Evolutionary conservation across 768 basidiomycete genomes (phyloP).

Genomic region (Mrakia blollopis): DNA sequence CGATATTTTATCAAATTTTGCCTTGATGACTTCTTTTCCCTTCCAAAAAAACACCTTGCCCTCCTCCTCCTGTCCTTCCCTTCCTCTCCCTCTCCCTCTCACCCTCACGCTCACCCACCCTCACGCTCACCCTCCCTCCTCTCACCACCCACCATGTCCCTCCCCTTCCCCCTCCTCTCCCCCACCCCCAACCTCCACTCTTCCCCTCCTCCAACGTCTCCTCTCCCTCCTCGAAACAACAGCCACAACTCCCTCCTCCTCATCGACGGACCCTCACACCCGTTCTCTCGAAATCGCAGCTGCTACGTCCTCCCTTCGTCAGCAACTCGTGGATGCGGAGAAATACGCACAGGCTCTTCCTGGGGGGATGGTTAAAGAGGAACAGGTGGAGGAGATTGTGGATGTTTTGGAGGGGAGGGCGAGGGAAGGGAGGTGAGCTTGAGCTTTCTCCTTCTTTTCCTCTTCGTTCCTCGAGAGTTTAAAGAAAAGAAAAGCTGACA

Average conservation of each 20-base stretch:
- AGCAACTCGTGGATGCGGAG: background rate
- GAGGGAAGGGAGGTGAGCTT: conserved; percentile 8
- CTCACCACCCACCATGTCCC: background rate
- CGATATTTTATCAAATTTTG: no score
- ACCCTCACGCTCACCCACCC: background rate
- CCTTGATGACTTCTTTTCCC: no score
- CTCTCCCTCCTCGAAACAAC: conserved; percentile 4
- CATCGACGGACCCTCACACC: background rate
- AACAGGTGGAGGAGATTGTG: conserved; percentile 4
- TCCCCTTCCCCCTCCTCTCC: background rate
- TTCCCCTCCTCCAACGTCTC: background rate
- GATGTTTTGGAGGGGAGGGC: background rate
- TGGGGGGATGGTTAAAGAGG: conserved; percentile 11
- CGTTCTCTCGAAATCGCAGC: background rate
- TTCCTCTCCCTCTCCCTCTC: background rate
- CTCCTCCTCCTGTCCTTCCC: background rate
- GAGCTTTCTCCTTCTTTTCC: background rate
- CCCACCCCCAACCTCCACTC: background rate
- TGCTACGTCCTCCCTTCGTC: background rate
- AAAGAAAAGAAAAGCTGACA: background rate
- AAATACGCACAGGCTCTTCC: background rate
- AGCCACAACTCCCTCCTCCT: background rate
- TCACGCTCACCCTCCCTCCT: no score
- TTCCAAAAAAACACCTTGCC: no score
- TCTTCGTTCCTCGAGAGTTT: no score